A percentile compares a stretch with the other conserved stretches of the same genome.
Conservation (phyloP, 768 basidiomycete species). For the Serpula lacrymans region DNA sequence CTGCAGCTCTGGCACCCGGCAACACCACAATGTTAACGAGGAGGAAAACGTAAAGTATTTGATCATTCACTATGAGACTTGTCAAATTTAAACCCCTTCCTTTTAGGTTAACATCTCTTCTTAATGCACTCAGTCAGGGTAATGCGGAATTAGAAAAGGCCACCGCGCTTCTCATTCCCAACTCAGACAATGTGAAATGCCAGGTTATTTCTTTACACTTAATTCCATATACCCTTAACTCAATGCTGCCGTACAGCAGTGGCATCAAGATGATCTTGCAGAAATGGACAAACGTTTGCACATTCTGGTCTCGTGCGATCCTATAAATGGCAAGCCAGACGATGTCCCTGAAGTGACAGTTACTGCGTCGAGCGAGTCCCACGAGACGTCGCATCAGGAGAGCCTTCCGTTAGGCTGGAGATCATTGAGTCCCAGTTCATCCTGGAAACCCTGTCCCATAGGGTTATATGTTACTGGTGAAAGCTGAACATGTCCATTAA, state of each 20-base stretch:
- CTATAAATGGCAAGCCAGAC: not conserved
- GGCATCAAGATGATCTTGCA: conserved; percentile 47
- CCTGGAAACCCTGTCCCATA: conserved; percentile 69
- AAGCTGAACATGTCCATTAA: too few species aligned
- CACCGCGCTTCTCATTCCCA: conserved; percentile 14
- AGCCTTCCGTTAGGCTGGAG: conserved; percentile 52
- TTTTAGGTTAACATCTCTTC: conserved; percentile 19
- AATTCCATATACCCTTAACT: too few species aligned
- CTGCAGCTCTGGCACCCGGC: conserved; percentile 46
- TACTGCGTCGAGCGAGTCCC: too few species aligned
- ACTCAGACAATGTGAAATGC: too few species aligned
- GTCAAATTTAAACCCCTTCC: conserved; percentile 9
- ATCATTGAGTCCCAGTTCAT: conserved; percentile 34
- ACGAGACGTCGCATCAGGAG: too few species aligned
- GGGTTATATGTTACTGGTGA: conserved; percentile 60
- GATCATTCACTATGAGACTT: not conserved
- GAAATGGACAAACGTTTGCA: conserved; percentile 56
- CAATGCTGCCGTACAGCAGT: conserved; percentile 44
- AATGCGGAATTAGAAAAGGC: conserved; percentile 15
- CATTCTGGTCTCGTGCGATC: conserved; percentile 25
- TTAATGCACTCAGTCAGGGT: conserved; percentile 17
- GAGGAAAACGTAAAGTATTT: conserved; percentile 29
- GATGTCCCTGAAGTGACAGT: too few species aligned
- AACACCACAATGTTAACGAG: conserved; percentile 19
- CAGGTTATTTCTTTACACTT: too few species aligned